Percentiles rank a stretch among this genome's conserved stretches.
Conservation (phyloP, 169 alveolate species). For the Plasmodium reichenowi region DNA sequence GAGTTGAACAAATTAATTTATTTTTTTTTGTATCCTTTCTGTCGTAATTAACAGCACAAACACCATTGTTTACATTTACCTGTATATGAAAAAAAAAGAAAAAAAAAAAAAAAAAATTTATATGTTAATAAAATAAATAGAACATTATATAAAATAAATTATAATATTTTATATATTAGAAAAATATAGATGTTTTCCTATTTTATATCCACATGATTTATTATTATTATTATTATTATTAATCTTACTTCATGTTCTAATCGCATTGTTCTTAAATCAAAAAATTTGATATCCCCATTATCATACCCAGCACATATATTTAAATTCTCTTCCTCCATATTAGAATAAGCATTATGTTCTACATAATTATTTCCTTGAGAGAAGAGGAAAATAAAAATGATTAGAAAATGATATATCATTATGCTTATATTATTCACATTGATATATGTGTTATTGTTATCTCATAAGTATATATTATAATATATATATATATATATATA, state of each 20-base stretch:
- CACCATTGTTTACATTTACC: slow-evolving; percentile 91
- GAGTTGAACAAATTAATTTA: slow-evolving; percentile 90
- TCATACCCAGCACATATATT: slow-evolving; percentile 92
- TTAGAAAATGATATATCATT: background rate
- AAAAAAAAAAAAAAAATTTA: background rate
- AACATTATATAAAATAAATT: background rate
- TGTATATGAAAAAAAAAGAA: slow-evolving; percentile 84
- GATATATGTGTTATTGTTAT: background rate
- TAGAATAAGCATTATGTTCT: slow-evolving; percentile 71
- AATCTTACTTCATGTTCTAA: slow-evolving; percentile 50
- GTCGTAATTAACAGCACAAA: slow-evolving; percentile 92
- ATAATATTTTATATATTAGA: background rate
- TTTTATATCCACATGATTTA: slow-evolving; percentile 12
- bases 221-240: slow-evolving; percentile 77
- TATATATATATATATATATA: slow-evolving; percentile 1
- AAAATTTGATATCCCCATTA: slow-evolving; percentile 93
- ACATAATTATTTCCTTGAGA: slow-evolving; percentile 58
- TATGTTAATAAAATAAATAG: background rate
- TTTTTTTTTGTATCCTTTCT: slow-evolving; percentile 91
- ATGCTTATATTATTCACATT: background rate
- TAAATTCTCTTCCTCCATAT: slow-evolving; percentile 87
- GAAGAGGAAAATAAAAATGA: background rate
- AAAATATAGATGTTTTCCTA: background rate
- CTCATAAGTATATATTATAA: slow-evolving; percentile 1
- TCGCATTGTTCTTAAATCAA: slow-evolving; percentile 83